These are phyloP conservation scores for Lactarius indigo DNA, from an alignment of 768 basidiomycete species.

Conservation along the genomic window DNA sequence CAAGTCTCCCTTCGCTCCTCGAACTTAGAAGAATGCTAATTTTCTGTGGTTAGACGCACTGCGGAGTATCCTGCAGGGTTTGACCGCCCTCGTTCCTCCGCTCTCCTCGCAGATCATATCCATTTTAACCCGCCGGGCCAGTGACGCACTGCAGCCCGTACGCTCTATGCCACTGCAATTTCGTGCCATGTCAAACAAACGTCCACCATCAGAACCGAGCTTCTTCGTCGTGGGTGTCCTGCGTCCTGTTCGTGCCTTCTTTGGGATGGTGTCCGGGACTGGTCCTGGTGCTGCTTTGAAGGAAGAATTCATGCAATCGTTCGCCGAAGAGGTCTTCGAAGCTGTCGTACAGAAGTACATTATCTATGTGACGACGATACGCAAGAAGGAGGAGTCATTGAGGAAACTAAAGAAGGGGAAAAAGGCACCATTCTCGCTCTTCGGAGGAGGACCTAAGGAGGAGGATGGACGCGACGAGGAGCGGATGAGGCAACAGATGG, in stretches of 20 bases:
- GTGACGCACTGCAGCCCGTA: conserved; percentile 79
- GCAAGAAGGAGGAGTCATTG: conserved; percentile 89
- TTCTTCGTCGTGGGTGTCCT: conserved; percentile 82
- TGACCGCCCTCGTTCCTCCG: conserved; percentile 52
- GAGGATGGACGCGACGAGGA: conserved; percentile 86
- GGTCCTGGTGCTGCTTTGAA: conserved; percentile 60
- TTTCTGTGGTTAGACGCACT: conserved; percentile 47
- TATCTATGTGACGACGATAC: conserved; percentile 74
- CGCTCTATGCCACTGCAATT: conserved; percentile 89
- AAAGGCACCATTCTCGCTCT: conserved; percentile 74
- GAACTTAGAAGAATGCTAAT: not conserved
- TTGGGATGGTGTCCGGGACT: conserved; percentile 54
- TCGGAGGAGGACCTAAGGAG: conserved; percentile 54
- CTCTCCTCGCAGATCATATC: conserved; percentile 61
- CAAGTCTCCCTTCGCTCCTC: conserved; percentile 29
- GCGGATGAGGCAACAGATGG: conserved; percentile 81
- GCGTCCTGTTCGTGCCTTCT: conserved; percentile 73
- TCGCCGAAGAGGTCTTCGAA: conserved; percentile 65
- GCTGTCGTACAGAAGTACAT: conserved; percentile 67
- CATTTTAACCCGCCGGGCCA: conserved; percentile 76
- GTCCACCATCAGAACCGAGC: conserved; percentile 72
- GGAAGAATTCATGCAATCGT: conserved; percentile 47
- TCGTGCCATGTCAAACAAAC: conserved; percentile 76
- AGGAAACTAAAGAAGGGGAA: conserved; percentile 85
- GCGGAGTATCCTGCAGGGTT: conserved; percentile 43